phyloP scores from a whole-genome alignment of 179 eudicot species.

The Heliamphora pulchella region DNA sequence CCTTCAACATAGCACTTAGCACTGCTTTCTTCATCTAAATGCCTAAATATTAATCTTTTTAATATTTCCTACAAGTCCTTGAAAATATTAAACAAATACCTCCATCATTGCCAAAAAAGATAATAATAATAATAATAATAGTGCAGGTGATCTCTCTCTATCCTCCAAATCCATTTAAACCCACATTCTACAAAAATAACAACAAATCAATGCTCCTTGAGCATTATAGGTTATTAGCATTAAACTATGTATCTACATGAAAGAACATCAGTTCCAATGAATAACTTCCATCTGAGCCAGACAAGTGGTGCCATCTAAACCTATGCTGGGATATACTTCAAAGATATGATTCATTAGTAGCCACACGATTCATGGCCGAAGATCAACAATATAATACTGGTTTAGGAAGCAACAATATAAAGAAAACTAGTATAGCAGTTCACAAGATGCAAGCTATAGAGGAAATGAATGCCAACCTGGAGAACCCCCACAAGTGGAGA shows the following conservation, averaged over 20 bases:
- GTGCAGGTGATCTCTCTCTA: not conserved
- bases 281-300: too few species aligned
- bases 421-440: not conserved
- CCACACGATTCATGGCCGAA: not conserved
- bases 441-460: not conserved
- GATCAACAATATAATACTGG: not conserved
- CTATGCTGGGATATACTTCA: not conserved
- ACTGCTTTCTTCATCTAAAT: too few species aligned
- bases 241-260: not conserved
- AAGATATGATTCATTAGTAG: not conserved
- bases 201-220: not conserved
- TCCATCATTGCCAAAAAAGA: not conserved
- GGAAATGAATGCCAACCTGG: slow-evolving; percentile 44
- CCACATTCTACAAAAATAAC: not conserved
- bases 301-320: not conserved
- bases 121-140: too few species aligned
- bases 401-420: not conserved
- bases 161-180: not conserved
- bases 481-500: slow-evolving; percentile 90
- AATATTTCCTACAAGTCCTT: too few species aligned
- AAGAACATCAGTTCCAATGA: not conserved
- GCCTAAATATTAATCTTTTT: too few species aligned
- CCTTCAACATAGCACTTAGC: too few species aligned
- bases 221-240: not conserved
- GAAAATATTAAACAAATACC: not conserved